Conservation (phyloP, 1,139 yeast species). For the Taphrina confusa region DNA sequence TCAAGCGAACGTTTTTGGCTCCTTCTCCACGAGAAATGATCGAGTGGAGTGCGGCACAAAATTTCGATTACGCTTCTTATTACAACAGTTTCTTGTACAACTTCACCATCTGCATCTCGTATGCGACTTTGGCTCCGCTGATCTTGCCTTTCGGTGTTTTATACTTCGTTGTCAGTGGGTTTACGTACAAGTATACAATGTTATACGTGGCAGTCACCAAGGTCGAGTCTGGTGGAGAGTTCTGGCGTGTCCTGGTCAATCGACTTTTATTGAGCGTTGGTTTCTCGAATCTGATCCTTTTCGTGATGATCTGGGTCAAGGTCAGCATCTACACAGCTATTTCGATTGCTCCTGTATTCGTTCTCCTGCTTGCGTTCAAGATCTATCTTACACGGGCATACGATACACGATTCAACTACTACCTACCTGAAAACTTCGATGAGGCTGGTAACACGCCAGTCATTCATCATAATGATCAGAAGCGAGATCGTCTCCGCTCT, state of each 20-base stretch:
- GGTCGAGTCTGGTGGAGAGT: conserved; percentile 49
- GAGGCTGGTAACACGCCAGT: conserved; percentile 38
- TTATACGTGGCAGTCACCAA: conserved; percentile 49
- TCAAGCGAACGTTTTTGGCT: conserved; percentile 44
- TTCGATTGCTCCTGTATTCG: conserved; percentile 46
- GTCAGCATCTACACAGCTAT: conserved; percentile 42
- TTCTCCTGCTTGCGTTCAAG: conserved; percentile 45
- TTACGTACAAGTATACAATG: conserved; percentile 48
- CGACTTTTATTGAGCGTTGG: conserved; percentile 46
- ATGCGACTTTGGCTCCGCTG: conserved; percentile 50
- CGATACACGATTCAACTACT: conserved; percentile 44
- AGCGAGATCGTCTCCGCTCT: conserved; percentile 41
- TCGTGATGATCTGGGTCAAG: conserved; percentile 48
- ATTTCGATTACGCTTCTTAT: conserved; percentile 47
- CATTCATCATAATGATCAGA: conserved; percentile 39
- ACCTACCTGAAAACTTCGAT: conserved; percentile 44
- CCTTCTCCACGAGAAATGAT: conserved; percentile 49
- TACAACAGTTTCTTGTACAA: conserved; percentile 48
- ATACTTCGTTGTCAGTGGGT: conserved; percentile 45
- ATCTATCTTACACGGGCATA: conserved; percentile 41
- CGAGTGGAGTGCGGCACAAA: conserved; percentile 48
- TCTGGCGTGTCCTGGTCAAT: conserved; percentile 49
- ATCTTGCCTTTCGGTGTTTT: conserved; percentile 47
- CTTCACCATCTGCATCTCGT: conserved; percentile 48
- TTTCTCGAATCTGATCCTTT: conserved; percentile 48